Percentiles rank a stretch among this genome's conserved stretches.
Evolutionary conservation across 495 filamentous ascomycete genomes (phyloP).

Genomic region (Rhizodiscina lignyota): DNA sequence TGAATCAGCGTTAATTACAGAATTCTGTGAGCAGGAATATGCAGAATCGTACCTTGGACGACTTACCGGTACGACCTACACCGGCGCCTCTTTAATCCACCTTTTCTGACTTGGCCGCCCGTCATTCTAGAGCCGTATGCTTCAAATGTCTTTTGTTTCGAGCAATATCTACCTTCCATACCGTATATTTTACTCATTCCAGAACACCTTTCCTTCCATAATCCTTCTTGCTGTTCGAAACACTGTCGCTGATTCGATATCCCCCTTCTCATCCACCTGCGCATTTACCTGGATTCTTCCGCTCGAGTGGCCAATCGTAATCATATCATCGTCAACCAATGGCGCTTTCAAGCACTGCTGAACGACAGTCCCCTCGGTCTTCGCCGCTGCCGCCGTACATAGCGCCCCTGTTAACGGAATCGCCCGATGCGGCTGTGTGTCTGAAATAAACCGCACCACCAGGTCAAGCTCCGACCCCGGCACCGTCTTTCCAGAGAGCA

Average conservation of each 20-base stretch:
- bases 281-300: slow-evolving; percentile 41
- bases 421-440: slow-evolving; percentile 46
- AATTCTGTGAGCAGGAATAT: too few species aligned
- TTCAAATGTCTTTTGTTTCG: too few species aligned
- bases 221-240: slow-evolving; percentile 36
- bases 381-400: slow-evolving; percentile 40
- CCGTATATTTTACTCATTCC: slow-evolving; percentile 22
- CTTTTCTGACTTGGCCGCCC: too few species aligned
- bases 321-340: slow-evolving; percentile 16
- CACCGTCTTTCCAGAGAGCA: slow-evolving; percentile 16
- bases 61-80: too few species aligned
- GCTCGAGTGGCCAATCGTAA: slow-evolving; percentile 44
- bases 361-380: slow-evolving; percentile 31
- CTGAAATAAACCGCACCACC: slow-evolving; percentile 20
- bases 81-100: too few species aligned
- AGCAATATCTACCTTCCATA: too few species aligned
- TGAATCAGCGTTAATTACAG: too few species aligned
- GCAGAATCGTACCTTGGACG: too few species aligned
- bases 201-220: slow-evolving; percentile 38
- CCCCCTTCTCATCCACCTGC: slow-evolving; percentile 22
- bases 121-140: too few species aligned
- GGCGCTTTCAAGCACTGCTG: slow-evolving; percentile 12
- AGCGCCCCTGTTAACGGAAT: slow-evolving; percentile 44
- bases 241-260: slow-evolving; percentile 29
- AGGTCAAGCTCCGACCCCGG: slow-evolving; percentile 8